phyloP scores from a whole-genome alignment of 257 asterid genomes.

The Ehretia macrophylla region DNA sequence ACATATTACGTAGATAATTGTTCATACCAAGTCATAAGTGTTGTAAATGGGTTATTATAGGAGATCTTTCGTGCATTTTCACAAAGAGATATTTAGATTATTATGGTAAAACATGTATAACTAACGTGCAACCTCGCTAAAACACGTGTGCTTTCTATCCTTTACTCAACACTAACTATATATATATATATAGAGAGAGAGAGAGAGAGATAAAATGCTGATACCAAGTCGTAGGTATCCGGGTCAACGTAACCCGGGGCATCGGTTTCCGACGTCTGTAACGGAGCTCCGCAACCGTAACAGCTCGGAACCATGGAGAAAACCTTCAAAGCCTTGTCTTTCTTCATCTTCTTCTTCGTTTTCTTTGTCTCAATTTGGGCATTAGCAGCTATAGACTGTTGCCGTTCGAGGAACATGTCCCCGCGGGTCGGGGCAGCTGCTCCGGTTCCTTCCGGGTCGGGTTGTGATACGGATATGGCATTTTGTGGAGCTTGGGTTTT shows the following conservation, averaged over 20 bases:
- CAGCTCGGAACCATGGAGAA: constrained; percentile 45
- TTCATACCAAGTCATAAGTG: too few relatives aligned
- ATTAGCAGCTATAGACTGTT: constrained; percentile 38
- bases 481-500: constrained; percentile 25
- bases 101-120: too few relatives aligned
- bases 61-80: too few relatives aligned
- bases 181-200: too few relatives aligned
- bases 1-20: too few relatives aligned
- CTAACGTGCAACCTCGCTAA: too few relatives aligned
- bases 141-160: too few relatives aligned
- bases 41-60: too few relatives aligned
- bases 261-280: constrained; percentile 67
- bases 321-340: constrained; percentile 37
- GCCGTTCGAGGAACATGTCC: constrained; percentile 66
- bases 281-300: constrained; percentile 93
- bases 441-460: constrained; percentile 68
- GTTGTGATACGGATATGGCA: constrained; percentile 19
- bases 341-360: constrained; percentile 32
- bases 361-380: constrained; percentile 22
- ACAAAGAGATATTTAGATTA: too few relatives aligned
- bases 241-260: constrained; percentile 62
- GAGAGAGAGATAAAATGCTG: too few relatives aligned
- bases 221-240: constrained; percentile 41
- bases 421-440: constrained; percentile 82
- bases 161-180: too few relatives aligned